A percentile compares a stretch with the other conserved stretches of the same genome.
phyloP scores from a whole-genome alignment of 257 asterid genomes.

The Solanum raphanifolium region DNA sequence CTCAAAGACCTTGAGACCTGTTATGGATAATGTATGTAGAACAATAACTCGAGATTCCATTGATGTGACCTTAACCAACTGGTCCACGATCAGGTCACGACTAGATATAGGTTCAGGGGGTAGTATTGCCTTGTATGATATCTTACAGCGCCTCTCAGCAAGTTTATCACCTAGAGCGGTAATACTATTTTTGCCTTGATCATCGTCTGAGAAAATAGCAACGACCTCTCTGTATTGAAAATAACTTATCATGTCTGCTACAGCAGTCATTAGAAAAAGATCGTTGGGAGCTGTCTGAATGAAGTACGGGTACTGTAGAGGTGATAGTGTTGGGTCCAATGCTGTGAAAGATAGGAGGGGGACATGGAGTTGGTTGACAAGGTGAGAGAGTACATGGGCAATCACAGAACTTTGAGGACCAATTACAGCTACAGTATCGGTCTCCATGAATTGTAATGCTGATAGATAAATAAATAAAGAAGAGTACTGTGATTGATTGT shows the following conservation, averaged over 20 bases:
- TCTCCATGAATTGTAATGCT: conserved; percentile 74
- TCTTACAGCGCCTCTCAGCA: conserved; percentile 44
- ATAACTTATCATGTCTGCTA: conserved; percentile 56
- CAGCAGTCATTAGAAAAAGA: conserved; percentile 62
- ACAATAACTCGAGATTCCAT: conserved; percentile 67
- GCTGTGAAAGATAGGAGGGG: conserved; percentile 86
- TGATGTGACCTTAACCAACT: conserved; percentile 26
- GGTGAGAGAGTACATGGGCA: conserved; percentile 79
- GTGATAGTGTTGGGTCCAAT: conserved; percentile 58
- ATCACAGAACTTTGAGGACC: conserved; percentile 78
- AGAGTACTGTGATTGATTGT: not conserved
- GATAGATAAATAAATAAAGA: not conserved
- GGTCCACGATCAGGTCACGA: conserved; percentile 21
- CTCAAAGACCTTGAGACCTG: conserved; percentile 42
- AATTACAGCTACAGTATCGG: conserved; percentile 59
- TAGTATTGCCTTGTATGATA: conserved; percentile 54
- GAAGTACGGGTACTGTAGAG: conserved; percentile 81
- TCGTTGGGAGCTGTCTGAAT: conserved; percentile 73
- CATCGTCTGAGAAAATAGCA: conserved; percentile 56
- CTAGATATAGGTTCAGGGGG: conserved; percentile 37
- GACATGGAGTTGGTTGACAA: conserved; percentile 72
- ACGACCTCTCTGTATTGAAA: conserved; percentile 51
- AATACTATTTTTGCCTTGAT: conserved; percentile 55
- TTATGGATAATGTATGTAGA: conserved; percentile 35
- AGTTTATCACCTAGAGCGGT: conserved; percentile 52